phyloP scores from a whole-genome alignment of 352 stramenopile genomes.

The Stephanocyclus meneghinianus region DNA sequence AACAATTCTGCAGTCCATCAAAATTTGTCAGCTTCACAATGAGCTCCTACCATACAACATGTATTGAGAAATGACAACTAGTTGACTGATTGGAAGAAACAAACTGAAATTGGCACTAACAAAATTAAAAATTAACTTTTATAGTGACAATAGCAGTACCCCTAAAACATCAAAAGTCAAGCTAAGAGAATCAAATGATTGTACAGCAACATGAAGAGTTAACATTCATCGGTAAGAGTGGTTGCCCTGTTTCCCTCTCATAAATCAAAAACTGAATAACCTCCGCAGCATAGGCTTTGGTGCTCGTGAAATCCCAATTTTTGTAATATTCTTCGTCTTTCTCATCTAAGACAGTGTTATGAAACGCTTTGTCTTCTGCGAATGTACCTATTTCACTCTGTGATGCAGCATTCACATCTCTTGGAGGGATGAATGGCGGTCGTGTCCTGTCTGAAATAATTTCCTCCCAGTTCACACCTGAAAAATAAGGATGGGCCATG shows the following conservation, averaged over 20 bases:
- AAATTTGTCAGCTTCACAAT: too few species aligned
- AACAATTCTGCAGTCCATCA: too few species aligned
- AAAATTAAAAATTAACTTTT: background rate
- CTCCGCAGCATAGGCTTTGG: conserved; percentile 74
- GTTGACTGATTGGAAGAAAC: too few species aligned
- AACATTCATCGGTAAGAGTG: conserved; percentile 63
- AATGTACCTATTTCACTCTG: conserved; percentile 84
- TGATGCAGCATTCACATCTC: conserved; percentile 85
- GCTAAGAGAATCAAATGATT: conserved; percentile 65
- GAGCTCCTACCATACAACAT: conserved; percentile 9
- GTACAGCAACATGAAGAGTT: conserved; percentile 65
- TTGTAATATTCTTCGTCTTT: conserved; percentile 76
- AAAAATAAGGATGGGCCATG: conserved; percentile 90
- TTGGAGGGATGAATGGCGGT: conserved; percentile 83
- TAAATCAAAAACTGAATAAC: conserved; percentile 85
- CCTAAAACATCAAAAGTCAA: conserved; percentile 16
- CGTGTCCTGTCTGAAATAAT: conserved; percentile 77
- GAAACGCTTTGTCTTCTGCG: conserved; percentile 75
- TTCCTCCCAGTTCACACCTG: conserved; percentile 86
- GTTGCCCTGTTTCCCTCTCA: conserved; percentile 75
- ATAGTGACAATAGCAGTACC: background rate
- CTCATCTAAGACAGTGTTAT: conserved; percentile 70
- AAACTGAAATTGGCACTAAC: too few species aligned
- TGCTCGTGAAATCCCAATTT: conserved; percentile 81
- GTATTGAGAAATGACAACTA: too few species aligned